Evolutionary conservation across 768 basidiomycete species (phyloP).

Genomic region (Lentinula guzmanii): DNA sequence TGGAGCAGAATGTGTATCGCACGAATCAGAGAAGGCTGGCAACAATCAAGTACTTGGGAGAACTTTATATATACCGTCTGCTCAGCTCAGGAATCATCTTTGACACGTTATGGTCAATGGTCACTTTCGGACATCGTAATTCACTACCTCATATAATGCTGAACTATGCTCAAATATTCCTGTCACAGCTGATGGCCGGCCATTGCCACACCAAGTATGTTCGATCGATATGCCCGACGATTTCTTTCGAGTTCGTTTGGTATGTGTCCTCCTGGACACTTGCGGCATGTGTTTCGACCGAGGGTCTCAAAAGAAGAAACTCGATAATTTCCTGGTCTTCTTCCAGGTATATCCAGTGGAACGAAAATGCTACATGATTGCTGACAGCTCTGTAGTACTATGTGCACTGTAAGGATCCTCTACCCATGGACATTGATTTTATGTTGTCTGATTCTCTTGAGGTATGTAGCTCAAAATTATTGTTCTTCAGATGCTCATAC

Average conservation of each 20-base stretch:
- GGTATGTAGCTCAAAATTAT: slow-evolving; percentile 32
- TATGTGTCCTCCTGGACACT: slow-evolving; percentile 90
- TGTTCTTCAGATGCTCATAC: neutral
- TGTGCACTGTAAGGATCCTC: slow-evolving; percentile 75
- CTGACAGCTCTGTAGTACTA: slow-evolving; percentile 56
- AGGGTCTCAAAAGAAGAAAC: slow-evolving; percentile 85
- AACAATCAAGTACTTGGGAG: slow-evolving; percentile 91
- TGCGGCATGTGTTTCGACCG: slow-evolving; percentile 98
- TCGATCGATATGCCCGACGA: slow-evolving; percentile 90
- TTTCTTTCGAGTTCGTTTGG: slow-evolving; percentile 88
- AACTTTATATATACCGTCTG: slow-evolving; percentile 94
- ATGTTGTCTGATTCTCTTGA: slow-evolving; percentile 95
- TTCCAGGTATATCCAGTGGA: slow-evolving; percentile 64
- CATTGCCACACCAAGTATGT: slow-evolving; percentile 69
- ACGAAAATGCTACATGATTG: neutral
- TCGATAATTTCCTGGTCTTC: slow-evolving; percentile 88
- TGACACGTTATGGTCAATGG: slow-evolving; percentile 89
- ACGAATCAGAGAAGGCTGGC: slow-evolving; percentile 92
- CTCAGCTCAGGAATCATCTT: slow-evolving; percentile 87
- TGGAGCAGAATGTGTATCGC: slow-evolving; percentile 94
- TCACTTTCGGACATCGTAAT: slow-evolving; percentile 95
- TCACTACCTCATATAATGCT: slow-evolving; percentile 13
- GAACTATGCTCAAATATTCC: slow-evolving; percentile 8
- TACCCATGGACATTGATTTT: slow-evolving; percentile 99
- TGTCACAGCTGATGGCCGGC: slow-evolving; percentile 76